These are phyloP conservation scores for Acorus gramineus DNA, from an alignment of 106 monocot species.

Conservation along the genomic window DNA sequence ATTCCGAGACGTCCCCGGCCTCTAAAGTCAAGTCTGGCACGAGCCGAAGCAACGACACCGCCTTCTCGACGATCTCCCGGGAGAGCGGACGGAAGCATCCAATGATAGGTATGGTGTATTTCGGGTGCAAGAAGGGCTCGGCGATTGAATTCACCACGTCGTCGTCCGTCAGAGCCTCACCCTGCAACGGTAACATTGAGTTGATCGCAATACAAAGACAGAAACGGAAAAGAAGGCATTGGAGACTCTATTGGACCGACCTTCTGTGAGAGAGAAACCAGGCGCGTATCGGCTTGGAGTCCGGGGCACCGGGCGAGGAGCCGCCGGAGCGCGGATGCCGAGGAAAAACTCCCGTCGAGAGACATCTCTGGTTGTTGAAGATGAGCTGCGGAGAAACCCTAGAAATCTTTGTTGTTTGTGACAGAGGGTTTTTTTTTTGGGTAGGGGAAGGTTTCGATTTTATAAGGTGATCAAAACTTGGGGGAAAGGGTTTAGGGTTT, in stretches of 20 bases:
- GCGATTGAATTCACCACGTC: conserved; percentile 50
- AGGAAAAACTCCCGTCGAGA: conserved; percentile 49
- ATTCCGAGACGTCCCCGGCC: conserved; percentile 24
- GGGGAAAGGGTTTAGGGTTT: too few relatives aligned
- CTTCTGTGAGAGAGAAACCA: conserved; percentile 40
- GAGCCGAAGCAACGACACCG: conserved; percentile 28
- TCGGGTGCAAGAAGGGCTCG: conserved; percentile 75
- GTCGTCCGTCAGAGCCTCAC: conserved; percentile 15
- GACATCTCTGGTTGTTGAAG: conserved; percentile 15
- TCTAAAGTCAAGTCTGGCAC: conserved; percentile 19
- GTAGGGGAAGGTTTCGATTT: too few relatives aligned
- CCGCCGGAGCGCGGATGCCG: conserved; percentile 36
- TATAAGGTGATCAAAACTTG: too few relatives aligned
- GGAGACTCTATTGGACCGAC: conserved; percentile 1
- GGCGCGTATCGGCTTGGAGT: conserved; percentile 24
- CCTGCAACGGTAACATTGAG: conserved; percentile 10
- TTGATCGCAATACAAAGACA: not conserved
- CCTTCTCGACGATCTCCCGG: conserved; percentile 29
- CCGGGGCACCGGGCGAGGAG: conserved; percentile 56
- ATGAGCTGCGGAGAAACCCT: too few relatives aligned
- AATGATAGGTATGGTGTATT: conserved; percentile 66
- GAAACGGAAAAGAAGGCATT: not conserved
- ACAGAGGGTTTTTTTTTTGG: too few relatives aligned
- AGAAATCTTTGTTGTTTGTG: too few relatives aligned
- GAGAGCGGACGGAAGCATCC: conserved; percentile 82